phyloP scores from a whole-genome alignment of 148 eudicot species.

The Mesembryanthemum crystallinum region DNA sequence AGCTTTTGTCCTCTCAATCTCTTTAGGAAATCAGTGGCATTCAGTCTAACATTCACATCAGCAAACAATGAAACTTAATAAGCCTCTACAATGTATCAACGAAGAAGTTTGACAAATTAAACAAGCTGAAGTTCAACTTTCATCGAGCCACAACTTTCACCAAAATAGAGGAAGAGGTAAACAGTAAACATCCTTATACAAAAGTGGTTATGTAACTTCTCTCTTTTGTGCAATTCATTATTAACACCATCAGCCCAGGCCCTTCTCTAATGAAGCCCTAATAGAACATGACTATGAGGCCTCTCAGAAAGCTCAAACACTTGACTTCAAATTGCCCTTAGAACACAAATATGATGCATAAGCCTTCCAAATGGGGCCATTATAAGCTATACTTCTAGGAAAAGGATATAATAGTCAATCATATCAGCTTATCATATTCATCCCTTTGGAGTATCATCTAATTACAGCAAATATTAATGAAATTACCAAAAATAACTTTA shows the following conservation, averaged over 20 bases:
- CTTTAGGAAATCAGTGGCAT: conserved; percentile 73
- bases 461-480: too few relatives aligned
- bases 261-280: too few relatives aligned
- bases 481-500: too few relatives aligned
- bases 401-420: neutral
- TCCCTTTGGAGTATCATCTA: neutral
- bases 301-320: neutral
- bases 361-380: neutral
- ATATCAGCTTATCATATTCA: neutral
- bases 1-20: conserved; percentile 71
- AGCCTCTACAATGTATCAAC: neutral
- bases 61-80: neutral
- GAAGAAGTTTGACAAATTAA: neutral
- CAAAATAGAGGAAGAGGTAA: neutral
- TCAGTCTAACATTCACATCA: conserved; percentile 43
- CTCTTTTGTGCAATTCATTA: too few relatives aligned
- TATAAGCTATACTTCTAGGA: neutral
- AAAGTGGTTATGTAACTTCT: too few relatives aligned
- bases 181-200: neutral
- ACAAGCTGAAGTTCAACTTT: neutral
- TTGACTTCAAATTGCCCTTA: neutral
- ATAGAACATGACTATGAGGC: too few relatives aligned
- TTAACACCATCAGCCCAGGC: too few relatives aligned
- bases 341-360: neutral
- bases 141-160: too few relatives aligned